Conservation (phyloP, 441 rosid species). For the Iberis amara region DNA sequence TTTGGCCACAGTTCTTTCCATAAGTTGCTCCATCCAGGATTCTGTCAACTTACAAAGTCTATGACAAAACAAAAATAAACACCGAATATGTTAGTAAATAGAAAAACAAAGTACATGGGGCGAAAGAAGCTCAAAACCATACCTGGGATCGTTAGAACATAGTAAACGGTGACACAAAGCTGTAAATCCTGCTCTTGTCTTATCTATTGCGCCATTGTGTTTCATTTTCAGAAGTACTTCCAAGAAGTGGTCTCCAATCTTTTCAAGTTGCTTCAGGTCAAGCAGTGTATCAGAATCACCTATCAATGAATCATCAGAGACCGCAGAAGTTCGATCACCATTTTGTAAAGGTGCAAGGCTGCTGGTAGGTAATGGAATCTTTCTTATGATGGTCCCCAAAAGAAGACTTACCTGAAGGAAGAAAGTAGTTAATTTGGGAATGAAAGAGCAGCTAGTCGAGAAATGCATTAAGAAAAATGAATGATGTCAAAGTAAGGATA, state of each 20-base stretch:
- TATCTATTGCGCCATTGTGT: conserved; percentile 98
- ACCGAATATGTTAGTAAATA: conserved; percentile 3
- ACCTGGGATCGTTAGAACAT: conserved; percentile 88
- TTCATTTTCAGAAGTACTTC: conserved; percentile 96
- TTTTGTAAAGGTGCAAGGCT: conserved; percentile 38
- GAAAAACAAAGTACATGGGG: conserved; percentile 7
- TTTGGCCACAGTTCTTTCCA: conserved; percentile 81
- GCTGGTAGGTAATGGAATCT: conserved; percentile 71
- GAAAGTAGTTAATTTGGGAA: conserved; percentile 6
- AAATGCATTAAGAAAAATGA: conserved; percentile 16
- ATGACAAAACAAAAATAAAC: conserved; percentile 23
- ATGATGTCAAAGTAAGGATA: conserved; percentile 14
- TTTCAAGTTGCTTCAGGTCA: conserved; percentile 80
- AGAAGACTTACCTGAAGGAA: conserved; percentile 87
- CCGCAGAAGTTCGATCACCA: conserved; percentile 30
- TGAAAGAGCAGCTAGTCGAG: not conserved
- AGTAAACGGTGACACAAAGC: conserved; percentile 95
- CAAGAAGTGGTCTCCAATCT: conserved; percentile 88
- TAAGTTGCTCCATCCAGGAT: conserved; percentile 91
- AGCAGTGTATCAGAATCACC: conserved; percentile 43
- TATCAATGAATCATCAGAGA: conserved; percentile 32
- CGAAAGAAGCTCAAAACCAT: conserved; percentile 28
- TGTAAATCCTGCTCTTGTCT: conserved; percentile 96
- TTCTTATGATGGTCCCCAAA: conserved; percentile 79
- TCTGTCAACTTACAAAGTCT: conserved; percentile 91